phyloP scores from a whole-genome alignment of 2,329 filamentous ascomycete species.

The Talaromyces sp. region DNA sequence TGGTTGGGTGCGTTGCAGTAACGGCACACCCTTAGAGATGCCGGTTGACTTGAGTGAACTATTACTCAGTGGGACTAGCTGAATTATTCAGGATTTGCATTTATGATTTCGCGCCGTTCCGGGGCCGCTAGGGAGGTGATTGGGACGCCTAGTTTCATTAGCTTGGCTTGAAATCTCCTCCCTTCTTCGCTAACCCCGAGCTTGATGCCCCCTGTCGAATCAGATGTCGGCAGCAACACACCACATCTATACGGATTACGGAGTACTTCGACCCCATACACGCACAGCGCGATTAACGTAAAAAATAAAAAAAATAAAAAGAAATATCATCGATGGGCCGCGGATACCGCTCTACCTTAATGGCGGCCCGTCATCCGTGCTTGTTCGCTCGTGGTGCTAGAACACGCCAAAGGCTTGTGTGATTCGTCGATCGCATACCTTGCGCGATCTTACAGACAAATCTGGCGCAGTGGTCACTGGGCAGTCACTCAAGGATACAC shows the following conservation, averaged over 20 bases:
- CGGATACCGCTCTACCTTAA: constrained; percentile 14
- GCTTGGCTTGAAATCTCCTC: background rate
- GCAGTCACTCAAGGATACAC: background rate
- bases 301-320: constrained; percentile 4
- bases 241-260: no score
- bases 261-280: no score
- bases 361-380: constrained; percentile 3
- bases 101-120: constrained; percentile 13
- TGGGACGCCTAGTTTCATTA: constrained; percentile 10
- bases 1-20: constrained; percentile 11
- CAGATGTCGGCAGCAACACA: background rate
- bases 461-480: background rate
- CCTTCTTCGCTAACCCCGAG: background rate
- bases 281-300: background rate
- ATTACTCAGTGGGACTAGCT: background rate
- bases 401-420: constrained; percentile 1
- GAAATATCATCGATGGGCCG: constrained; percentile 10
- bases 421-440: constrained; percentile 14
- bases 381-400: constrained; percentile 12
- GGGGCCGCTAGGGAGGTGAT: constrained; percentile 9
- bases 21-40: background rate
- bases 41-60: background rate
- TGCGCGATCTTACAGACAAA: constrained; percentile 10
- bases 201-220: constrained; percentile 6
- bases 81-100: constrained; percentile 11